phyloP scores from a whole-genome alignment of 768 basidiomycete genomes.

The Lactarius hatsudake region DNA sequence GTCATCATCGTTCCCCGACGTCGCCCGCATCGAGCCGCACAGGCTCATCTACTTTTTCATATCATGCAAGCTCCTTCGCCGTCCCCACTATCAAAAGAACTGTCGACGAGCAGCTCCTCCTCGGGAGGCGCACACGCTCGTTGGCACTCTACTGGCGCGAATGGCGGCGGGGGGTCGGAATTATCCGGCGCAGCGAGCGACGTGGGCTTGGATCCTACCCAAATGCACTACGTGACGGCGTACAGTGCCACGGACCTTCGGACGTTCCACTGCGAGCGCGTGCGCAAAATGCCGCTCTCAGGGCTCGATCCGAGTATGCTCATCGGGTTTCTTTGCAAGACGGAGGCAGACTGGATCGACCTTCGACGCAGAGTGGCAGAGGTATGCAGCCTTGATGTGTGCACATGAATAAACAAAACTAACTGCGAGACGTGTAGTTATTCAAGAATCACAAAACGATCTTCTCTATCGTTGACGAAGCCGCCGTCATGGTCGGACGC shows the following conservation, averaged over 20 bases:
- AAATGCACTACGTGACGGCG: constrained; percentile 66
- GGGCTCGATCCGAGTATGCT: constrained; percentile 97
- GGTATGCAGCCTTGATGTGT: constrained; percentile 45
- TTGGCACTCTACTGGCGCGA: constrained; percentile 36
- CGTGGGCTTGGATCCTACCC: constrained; percentile 40
- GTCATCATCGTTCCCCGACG: constrained; percentile 28
- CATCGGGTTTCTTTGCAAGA: constrained; percentile 83
- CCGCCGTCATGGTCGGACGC: constrained; percentile 81
- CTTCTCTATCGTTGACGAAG: constrained; percentile 86
- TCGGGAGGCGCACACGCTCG: constrained; percentile 35
- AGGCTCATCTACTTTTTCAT: constrained; percentile 43
- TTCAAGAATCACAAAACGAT: constrained; percentile 54
- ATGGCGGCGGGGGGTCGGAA: constrained; percentile 35
- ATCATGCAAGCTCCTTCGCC: constrained; percentile 60
- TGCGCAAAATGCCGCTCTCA: constrained; percentile 90
- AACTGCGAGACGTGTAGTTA: constrained; percentile 35
- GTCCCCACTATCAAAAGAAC: constrained; percentile 62
- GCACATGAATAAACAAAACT: constrained; percentile 9
- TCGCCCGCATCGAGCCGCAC: constrained; percentile 31
- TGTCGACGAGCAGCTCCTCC: constrained; percentile 45
- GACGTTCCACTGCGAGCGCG: constrained; percentile 96
- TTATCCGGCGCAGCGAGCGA: constrained; percentile 18
- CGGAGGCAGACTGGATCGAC: constrained; percentile 85
- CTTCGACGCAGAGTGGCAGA: constrained; percentile 67
- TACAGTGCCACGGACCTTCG: constrained; percentile 72